phyloP scores from a whole-genome alignment of 2,329 filamentous ascomycete species.

The Colletotrichum sublineola region DNA sequence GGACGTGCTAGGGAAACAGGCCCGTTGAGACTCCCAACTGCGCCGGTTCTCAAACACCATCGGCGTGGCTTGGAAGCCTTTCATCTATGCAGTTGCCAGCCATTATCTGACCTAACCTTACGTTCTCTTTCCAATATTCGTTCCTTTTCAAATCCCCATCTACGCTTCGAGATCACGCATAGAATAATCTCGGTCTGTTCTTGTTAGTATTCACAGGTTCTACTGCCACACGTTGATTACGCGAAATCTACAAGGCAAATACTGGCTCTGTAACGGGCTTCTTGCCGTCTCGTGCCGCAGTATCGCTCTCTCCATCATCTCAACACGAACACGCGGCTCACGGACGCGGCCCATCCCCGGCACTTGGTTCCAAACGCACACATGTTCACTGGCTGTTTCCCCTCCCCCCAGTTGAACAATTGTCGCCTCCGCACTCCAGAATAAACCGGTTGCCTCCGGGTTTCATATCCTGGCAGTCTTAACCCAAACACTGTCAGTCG shows the following conservation, averaged over 20 bases:
- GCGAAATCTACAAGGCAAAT: slow-evolving; percentile 5
- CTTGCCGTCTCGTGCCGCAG: slow-evolving; percentile 7
- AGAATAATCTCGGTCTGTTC: slow-evolving; percentile 6
- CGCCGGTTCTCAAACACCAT: slow-evolving; percentile 40
- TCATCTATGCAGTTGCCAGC: slow-evolving; percentile 24
- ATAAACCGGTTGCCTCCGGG: neutral
- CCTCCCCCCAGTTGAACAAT: neutral
- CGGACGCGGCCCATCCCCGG: slow-evolving; percentile 28
- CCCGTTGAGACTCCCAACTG: slow-evolving; percentile 39
- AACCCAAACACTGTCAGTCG: slow-evolving; percentile 7
- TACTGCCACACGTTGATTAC: neutral
- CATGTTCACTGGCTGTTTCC: slow-evolving; percentile 6
- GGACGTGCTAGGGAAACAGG: slow-evolving; percentile 37
- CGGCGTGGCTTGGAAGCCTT: slow-evolving; percentile 43
- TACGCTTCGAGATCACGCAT: slow-evolving; percentile 6
- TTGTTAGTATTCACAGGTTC: neutral
- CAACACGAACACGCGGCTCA: slow-evolving; percentile 34
- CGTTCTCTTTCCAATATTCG: neutral
- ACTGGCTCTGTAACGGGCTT: neutral
- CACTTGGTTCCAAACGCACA: slow-evolving; percentile 16
- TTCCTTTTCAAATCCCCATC: neutral
- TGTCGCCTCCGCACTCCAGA: slow-evolving; percentile 8
- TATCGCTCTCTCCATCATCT: slow-evolving; percentile 21
- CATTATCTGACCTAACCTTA: slow-evolving; percentile 1
- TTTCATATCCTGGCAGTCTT: slow-evolving; percentile 16